Conservation (phyloP, 83 land plant genomes). For the Picea engelmannii region DNA sequence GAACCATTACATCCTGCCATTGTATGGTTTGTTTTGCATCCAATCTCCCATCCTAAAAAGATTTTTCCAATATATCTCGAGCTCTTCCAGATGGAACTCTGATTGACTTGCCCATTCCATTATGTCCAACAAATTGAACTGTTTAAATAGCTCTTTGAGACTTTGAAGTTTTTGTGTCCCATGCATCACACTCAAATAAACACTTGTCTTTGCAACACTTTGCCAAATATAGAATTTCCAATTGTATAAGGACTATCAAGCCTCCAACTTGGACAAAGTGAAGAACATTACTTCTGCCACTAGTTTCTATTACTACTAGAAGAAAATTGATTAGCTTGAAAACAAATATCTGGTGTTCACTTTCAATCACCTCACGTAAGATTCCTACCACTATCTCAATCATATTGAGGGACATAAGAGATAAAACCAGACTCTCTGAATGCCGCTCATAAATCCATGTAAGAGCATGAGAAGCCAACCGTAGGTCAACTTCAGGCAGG, state of each 20-base stretch:
- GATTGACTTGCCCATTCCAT: no score
- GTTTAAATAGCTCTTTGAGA: no score
- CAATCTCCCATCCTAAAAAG: no score
- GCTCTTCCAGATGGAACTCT: no score
- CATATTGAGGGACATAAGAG: conserved; percentile 37
- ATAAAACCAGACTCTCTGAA: conserved; percentile 31
- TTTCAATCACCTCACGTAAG: conserved; percentile 51
- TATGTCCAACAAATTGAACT: no score
- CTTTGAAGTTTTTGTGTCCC: no score
- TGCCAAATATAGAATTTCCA: conserved; percentile 40
- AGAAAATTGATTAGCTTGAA: conserved; percentile 51
- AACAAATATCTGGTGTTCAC: conserved; percentile 52
- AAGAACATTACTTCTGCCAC: conserved; percentile 38
- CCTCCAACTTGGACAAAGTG: conserved; percentile 50
- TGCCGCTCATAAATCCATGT: conserved; percentile 50
- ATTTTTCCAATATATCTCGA: no score
- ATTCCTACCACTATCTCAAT: conserved; percentile 57
- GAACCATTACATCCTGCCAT: no score
- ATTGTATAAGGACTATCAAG: conserved; percentile 38
- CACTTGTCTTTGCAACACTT: neutral
- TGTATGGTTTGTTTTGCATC: no score
- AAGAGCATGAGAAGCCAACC: conserved; percentile 46
- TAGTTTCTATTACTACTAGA: conserved; percentile 37
- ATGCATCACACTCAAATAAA: no score
- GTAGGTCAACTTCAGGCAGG: conserved; percentile 49